phyloP scores from a whole-genome alignment of 495 filamentous ascomycete genomes.

The Aspergillus homomorphus region DNA sequence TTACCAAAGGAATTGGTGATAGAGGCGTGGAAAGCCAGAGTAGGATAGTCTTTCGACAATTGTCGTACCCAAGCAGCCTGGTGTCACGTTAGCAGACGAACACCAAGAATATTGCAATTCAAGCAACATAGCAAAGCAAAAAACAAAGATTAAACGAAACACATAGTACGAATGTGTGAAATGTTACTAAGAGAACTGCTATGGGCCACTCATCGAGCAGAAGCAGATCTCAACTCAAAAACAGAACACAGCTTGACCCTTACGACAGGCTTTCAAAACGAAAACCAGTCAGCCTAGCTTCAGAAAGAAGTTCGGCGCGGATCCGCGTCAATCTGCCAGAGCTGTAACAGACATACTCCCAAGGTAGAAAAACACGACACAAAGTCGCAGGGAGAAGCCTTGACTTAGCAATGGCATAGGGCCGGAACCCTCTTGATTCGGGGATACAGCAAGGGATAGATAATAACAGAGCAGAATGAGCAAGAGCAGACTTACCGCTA shows the following conservation, averaged over 20 bases:
- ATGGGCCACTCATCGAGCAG: slow-evolving; percentile 48
- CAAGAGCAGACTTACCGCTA: slow-evolving; percentile 73
- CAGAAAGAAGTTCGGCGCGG: slow-evolving; percentile 62
- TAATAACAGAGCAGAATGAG: slow-evolving; percentile 15
- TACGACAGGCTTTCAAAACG: slow-evolving; percentile 74
- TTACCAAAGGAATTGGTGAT: slow-evolving; percentile 92
- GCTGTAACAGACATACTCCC: slow-evolving; percentile 94
- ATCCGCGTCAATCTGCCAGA: slow-evolving; percentile 86
- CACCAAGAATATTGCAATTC: slow-evolving; percentile 18
- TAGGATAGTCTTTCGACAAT: slow-evolving; percentile 83
- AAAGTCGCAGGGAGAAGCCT: slow-evolving; percentile 67
- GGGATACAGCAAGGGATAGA: slow-evolving; percentile 13
- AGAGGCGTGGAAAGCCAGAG: slow-evolving; percentile 86
- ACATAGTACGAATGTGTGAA: slow-evolving; percentile 70
- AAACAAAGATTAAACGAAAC: slow-evolving; percentile 11
- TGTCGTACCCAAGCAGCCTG: slow-evolving; percentile 83
- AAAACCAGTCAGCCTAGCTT: slow-evolving; percentile 64
- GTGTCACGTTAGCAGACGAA: slow-evolving; percentile 40
- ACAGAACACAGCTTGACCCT: slow-evolving; percentile 64
- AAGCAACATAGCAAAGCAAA: slow-evolving; percentile 10
- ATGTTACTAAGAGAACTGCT: slow-evolving; percentile 96
- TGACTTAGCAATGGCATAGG: slow-evolving; percentile 86
- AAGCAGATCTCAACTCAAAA: slow-evolving; percentile 82
- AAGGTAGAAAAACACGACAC: slow-evolving; percentile 49
- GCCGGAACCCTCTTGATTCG: slow-evolving; percentile 15